Evolutionary conservation across 1,284 basidiomycete genomes (phyloP), one percentile per base, ranked within the genome.

Genomic region (Takashimella koratensis): DNA sequence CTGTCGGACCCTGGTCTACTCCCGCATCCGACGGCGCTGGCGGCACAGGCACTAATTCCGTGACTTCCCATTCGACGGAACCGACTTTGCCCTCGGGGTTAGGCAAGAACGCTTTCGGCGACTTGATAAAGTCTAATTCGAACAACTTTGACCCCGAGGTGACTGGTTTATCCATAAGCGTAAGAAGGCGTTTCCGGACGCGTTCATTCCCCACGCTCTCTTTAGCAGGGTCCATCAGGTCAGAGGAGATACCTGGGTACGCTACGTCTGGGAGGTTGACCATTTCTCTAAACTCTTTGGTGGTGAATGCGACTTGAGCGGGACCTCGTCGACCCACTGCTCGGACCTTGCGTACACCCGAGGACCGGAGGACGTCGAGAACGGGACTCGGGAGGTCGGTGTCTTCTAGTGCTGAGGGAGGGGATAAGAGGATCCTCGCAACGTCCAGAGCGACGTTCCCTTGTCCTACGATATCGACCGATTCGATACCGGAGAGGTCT

Each of bases 371-470:
- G 6, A 85, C 79, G 1, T 84, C 82, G 4, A 98, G 78, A 0
- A 96, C 91, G 5, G 79, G 70, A 52, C 82, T 76, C 0, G 94
- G 93, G 3, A 98, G 81, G 71, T 98, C 95, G 50, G 89, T 90
- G 62, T 81, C 77, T 8, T 77, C 77, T 42, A 98, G 81, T 4
- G 78, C 75, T 1, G 84, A 82, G 1, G 82, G 76, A 2, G 82
- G 83, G 45, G 78, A 77, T 47, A 99, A 83, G 1, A 99, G 81
- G 71, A 98, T 91, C 3, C 96, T 83, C 1, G 93, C 92, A 16
- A 96, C 82, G 64, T 99, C 96, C 21, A 99, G 79, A 3, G 94
- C 89, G 47, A 99, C 96, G 66, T 99, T 98, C 13, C 96, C 95
- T 58, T 95, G 91, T 0, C 96, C 95, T 45, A 98, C 87, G 45